Percentiles rank a stretch among this genome's conserved stretches.
Evolutionary conservation across 139 green algal species (phyloP).

Genomic region (Volvox africanus): DNA sequence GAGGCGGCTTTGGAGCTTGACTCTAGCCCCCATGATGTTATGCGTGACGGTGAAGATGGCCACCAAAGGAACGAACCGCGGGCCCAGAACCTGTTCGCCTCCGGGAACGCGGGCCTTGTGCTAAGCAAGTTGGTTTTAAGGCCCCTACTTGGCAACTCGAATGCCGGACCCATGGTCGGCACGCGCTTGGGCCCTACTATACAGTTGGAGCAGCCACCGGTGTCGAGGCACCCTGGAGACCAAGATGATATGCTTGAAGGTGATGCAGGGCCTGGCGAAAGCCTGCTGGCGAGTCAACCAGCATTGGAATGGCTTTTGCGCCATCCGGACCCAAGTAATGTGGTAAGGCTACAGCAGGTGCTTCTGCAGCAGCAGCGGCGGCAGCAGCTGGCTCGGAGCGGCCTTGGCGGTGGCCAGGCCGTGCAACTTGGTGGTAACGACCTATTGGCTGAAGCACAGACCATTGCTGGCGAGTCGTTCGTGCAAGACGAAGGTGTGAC

Average conservation of each 20-base stretch:
- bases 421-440: no score
- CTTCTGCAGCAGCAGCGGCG: not conserved
- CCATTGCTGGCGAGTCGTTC: no score
- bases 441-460: no score
- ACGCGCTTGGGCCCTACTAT: not conserved
- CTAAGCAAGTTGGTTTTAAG: no score
- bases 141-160: not conserved
- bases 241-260: not conserved
- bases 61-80: not conserved
- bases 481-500: no score
- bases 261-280: not conserved
- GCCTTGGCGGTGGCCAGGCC: no score
- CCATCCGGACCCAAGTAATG: not conserved
- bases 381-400: not conserved
- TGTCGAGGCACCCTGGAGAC: not conserved
- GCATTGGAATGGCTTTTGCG: not conserved
- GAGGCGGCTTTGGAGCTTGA: conserved; percentile 14
- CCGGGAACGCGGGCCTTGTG: not conserved
- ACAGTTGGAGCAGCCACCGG: not conserved
- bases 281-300: not conserved
- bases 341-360: not conserved
- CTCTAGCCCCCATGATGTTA: not conserved
- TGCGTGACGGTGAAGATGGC: not conserved
- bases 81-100: not conserved
- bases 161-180: not conserved